These are phyloP conservation scores for Acmispon strigosus DNA, from an alignment of 306 rosid species.

Conservation along the genomic window DNA sequence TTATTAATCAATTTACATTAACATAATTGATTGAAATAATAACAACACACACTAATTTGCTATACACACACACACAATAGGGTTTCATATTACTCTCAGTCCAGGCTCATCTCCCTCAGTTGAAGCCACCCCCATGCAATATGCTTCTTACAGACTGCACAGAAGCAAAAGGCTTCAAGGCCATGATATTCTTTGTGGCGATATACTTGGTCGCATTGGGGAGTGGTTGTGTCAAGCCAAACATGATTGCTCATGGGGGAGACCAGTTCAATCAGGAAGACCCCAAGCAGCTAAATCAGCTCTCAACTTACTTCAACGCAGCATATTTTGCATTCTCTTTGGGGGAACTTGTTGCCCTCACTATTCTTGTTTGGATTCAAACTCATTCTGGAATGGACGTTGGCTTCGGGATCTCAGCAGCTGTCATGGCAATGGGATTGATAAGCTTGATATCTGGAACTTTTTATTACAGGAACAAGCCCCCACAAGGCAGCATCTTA, in stretches of 20 bases:
- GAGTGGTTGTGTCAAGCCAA: conserved; percentile 95
- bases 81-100: conserved; percentile 88
- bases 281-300: conserved; percentile 47
- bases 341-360: conserved; percentile 82
- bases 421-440: conserved; percentile 80
- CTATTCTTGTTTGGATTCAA: conserved; percentile 87
- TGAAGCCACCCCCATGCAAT: conserved; percentile 78
- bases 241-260: conserved; percentile 92
- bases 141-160: conserved; percentile 22
- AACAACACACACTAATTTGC: too few species aligned
- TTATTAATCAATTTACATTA: too few species aligned
- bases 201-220: conserved; percentile 89
- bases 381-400: conserved; percentile 98
- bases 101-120: conserved; percentile 84
- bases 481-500: conserved; percentile 80
- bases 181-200: conserved; percentile 68
- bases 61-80: too few species aligned
- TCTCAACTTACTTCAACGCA: conserved; percentile 79
- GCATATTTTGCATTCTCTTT: conserved; percentile 86
- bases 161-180: conserved; percentile 78
- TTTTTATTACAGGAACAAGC: conserved; percentile 72
- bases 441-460: conserved; percentile 66
- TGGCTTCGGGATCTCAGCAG: conserved; percentile 92
- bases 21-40: too few species aligned
- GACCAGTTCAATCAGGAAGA: conserved; percentile 62